Percentiles rank a stretch among this genome's conserved stretches.
Conservation (phyloP, 768 basidiomycete genomes). For the Lactifluus echinatus region DNA sequence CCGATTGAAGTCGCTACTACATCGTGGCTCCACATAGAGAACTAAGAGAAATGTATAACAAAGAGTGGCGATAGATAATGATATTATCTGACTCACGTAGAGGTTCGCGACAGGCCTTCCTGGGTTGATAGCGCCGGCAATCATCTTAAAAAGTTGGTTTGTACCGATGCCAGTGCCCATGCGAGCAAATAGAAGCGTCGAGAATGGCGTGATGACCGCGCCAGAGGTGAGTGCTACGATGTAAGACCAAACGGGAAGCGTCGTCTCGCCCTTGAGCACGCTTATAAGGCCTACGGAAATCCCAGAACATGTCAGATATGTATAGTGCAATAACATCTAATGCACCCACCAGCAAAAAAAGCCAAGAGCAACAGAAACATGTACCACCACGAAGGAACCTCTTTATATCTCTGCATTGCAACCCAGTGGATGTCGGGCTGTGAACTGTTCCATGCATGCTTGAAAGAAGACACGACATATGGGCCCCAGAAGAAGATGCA, state of each 20-base stretch:
- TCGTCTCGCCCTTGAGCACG: slow-evolving; percentile 53
- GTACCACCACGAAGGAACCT: slow-evolving; percentile 60
- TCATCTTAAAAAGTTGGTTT: slow-evolving; percentile 58
- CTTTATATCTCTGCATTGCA: slow-evolving; percentile 52
- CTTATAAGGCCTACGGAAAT: slow-evolving; percentile 17
- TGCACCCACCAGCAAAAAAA: slow-evolving; percentile 44
- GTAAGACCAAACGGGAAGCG: slow-evolving; percentile 56
- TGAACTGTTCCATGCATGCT: slow-evolving; percentile 34
- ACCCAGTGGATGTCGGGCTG: slow-evolving; percentile 52
- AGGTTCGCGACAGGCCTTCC: slow-evolving; percentile 63
- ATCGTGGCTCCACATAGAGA: slow-evolving; percentile 62
- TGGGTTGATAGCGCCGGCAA: slow-evolving; percentile 49
- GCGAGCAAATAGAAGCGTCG: slow-evolving; percentile 46
- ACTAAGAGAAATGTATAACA: slow-evolving; percentile 28
- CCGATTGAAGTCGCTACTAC: slow-evolving; percentile 45
- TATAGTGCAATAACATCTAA: neutral
- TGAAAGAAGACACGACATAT: slow-evolving; percentile 42
- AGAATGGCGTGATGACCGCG: slow-evolving; percentile 40
- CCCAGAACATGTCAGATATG: too few relatives aligned
- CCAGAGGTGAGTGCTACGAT: slow-evolving; percentile 48
- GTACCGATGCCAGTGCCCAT: slow-evolving; percentile 55
- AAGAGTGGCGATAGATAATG: neutral
- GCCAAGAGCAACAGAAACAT: slow-evolving; percentile 37
- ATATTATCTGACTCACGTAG: slow-evolving; percentile 36
- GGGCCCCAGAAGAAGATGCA: slow-evolving; percentile 48